Percentiles rank a stretch among this genome's conserved stretches.
Evolutionary conservation across 108 stramenopile genomes (phyloP).

Genomic region (Cyclotella baltica): DNA sequence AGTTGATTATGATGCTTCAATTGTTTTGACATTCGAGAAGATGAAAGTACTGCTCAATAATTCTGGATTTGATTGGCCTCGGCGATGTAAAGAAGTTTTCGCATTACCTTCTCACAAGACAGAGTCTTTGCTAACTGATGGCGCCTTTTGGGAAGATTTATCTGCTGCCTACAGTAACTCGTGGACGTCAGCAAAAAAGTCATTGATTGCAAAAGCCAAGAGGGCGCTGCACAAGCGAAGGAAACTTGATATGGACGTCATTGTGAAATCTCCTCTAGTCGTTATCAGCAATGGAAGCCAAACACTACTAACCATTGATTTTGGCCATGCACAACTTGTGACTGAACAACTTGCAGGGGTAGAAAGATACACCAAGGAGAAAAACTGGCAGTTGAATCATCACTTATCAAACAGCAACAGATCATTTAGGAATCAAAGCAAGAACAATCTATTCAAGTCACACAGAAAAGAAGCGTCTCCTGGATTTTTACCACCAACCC

Average conservation of each 20-base stretch:
- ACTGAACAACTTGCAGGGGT: conserved; percentile 65
- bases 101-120: conserved; percentile 15
- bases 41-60: conserved; percentile 43
- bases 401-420: background rate
- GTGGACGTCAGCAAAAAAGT: conserved; percentile 43
- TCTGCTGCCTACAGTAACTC: conserved; percentile 59
- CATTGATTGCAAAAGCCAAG: conserved; percentile 50
- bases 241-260: conserved; percentile 58
- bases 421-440: background rate
- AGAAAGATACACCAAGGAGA: background rate
- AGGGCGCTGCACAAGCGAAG: conserved; percentile 52
- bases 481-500: background rate
- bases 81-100: conserved; percentile 37
- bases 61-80: conserved; percentile 59
- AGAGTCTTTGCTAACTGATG: conserved; percentile 22
- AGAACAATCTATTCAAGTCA: background rate
- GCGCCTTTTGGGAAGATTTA: conserved; percentile 60
- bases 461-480: background rate
- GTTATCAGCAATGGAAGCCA: conserved; percentile 45
- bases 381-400: background rate
- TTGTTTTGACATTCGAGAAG: conserved; percentile 23
- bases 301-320: conserved; percentile 47
- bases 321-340: conserved; percentile 54
- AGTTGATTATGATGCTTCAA: conserved; percentile 24
- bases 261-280: conserved; percentile 57